Conservation (phyloP, 2,329 filamentous ascomycete species). For the Ampelomyces quisqualis region DNA sequence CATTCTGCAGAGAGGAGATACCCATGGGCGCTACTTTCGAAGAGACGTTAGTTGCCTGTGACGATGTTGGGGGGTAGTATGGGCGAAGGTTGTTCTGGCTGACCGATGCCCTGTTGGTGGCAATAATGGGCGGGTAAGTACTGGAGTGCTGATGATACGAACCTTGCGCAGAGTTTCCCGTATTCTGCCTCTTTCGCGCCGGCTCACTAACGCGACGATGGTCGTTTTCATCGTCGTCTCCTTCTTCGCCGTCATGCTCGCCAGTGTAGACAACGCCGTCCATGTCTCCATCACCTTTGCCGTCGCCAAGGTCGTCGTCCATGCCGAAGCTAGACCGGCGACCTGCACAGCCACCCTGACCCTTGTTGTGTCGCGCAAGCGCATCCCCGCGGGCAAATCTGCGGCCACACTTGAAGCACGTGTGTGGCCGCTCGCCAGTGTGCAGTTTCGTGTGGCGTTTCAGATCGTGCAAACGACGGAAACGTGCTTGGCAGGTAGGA, state of each 20-base stretch:
- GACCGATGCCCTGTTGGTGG: slow-evolving; percentile 37
- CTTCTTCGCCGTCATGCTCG: slow-evolving; percentile 62
- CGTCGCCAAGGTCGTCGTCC: slow-evolving; percentile 65
- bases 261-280: slow-evolving; percentile 60
- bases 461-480: slow-evolving; percentile 87
- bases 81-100: slow-evolving; percentile 36
- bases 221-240: slow-evolving; percentile 52
- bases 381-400: slow-evolving; percentile 96
- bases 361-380: slow-evolving; percentile 90
- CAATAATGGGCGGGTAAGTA: slow-evolving; percentile 78
- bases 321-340: slow-evolving; percentile 82
- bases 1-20: slow-evolving; percentile 41
- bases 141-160: slow-evolving; percentile 67
- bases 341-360: slow-evolving; percentile 91
- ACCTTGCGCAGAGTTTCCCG: slow-evolving; percentile 54
- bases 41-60: slow-evolving; percentile 44
- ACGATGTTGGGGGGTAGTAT: slow-evolving; percentile 40
- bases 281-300: slow-evolving; percentile 59
- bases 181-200: slow-evolving; percentile 68
- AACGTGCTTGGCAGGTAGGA: slow-evolving; percentile 87
- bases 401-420: slow-evolving; percentile 90
- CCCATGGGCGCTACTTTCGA: slow-evolving; percentile 42
- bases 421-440: slow-evolving; percentile 91
- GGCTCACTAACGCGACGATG: slow-evolving; percentile 67
- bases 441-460: slow-evolving; percentile 97